A percentile compares a stretch with the other conserved stretches of the same genome.
Conservation (phyloP, 2,329 filamentous ascomycete genomes). For the Plectosphaerella sp. region DNA sequence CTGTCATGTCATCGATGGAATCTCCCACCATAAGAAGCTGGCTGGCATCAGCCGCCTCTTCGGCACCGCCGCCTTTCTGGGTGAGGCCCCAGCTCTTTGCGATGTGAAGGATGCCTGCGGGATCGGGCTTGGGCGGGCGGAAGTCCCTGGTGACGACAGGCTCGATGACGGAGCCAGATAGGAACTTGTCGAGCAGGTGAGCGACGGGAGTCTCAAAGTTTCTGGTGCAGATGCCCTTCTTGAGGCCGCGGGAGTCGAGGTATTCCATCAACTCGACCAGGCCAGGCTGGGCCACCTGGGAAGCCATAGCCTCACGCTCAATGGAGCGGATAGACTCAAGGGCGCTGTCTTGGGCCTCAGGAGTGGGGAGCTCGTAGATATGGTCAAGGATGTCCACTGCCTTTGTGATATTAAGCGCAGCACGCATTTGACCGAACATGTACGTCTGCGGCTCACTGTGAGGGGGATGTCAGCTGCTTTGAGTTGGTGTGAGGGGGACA, state of each 20-base stretch:
- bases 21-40: slow-evolving; percentile 66
- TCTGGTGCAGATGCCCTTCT: slow-evolving; percentile 85
- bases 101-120: slow-evolving; percentile 84
- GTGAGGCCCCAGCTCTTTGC: slow-evolving; percentile 67
- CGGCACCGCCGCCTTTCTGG: slow-evolving; percentile 7
- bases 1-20: slow-evolving; percentile 89
- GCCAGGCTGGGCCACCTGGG: slow-evolving; percentile 78
- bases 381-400: slow-evolving; percentile 82
- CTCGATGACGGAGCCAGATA: slow-evolving; percentile 62
- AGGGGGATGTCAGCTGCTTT: background rate
- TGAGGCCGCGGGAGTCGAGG: slow-evolving; percentile 61
- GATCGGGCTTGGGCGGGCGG: slow-evolving; percentile 78
- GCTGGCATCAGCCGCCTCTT: slow-evolving; percentile 32
- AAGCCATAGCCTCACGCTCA: slow-evolving; percentile 74
- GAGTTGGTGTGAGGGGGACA: background rate
- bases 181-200: slow-evolving; percentile 71
- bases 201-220: slow-evolving; percentile 83
- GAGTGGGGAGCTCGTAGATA: slow-evolving; percentile 67
- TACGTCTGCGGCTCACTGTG: slow-evolving; percentile 81
- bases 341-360: slow-evolving; percentile 55
- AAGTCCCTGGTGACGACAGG: slow-evolving; percentile 85
- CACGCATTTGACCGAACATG: slow-evolving; percentile 90
- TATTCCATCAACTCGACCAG: slow-evolving; percentile 76
- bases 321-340: slow-evolving; percentile 72
- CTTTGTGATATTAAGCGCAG: slow-evolving; percentile 67